Conservation (phyloP, 2,329 filamentous ascomycete genomes). For the Neonectria neomacrospora region DNA sequence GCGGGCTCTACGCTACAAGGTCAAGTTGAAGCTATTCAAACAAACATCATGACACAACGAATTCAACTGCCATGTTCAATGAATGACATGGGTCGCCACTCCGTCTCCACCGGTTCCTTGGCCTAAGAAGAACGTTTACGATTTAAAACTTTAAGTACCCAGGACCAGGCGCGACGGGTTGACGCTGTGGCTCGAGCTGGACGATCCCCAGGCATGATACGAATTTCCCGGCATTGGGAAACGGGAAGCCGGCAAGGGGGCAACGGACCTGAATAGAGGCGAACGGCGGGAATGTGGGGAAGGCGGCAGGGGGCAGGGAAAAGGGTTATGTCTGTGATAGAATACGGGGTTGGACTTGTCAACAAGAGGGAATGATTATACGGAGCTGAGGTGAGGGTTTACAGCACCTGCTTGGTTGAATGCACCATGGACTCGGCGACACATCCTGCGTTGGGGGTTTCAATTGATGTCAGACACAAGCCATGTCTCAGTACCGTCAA, state of each 20-base stretch:
- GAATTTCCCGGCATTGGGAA: constrained; percentile 7
- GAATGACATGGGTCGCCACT: neutral
- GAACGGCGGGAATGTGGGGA: constrained; percentile 12
- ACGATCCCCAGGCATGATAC: constrained; percentile 16
- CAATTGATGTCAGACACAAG: neutral
- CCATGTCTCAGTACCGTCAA: no score
- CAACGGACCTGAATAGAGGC: neutral
- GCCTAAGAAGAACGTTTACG: constrained; percentile 22
- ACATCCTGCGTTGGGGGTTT: no score
- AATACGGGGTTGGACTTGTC: constrained; percentile 17
- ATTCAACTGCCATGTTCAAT: neutral
- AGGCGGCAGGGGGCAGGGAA: constrained; percentile 17
- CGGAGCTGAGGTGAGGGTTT: neutral
- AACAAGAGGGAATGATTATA: neutral
- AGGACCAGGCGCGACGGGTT: neutral
- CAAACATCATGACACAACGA: neutral
- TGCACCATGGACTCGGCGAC: neutral
- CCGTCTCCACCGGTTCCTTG: neutral
- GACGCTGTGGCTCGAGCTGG: constrained; percentile 13
- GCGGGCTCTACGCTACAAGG: neutral
- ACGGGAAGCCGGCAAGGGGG: constrained; percentile 8
- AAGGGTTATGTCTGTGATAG: constrained; percentile 6
- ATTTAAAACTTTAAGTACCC: neutral
- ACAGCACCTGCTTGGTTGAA: neutral
- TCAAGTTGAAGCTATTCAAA: constrained; percentile 2